Conservation (phyloP, 2,329 filamentous ascomycete species). For the Monilinia vaccinii-corymbosi region DNA sequence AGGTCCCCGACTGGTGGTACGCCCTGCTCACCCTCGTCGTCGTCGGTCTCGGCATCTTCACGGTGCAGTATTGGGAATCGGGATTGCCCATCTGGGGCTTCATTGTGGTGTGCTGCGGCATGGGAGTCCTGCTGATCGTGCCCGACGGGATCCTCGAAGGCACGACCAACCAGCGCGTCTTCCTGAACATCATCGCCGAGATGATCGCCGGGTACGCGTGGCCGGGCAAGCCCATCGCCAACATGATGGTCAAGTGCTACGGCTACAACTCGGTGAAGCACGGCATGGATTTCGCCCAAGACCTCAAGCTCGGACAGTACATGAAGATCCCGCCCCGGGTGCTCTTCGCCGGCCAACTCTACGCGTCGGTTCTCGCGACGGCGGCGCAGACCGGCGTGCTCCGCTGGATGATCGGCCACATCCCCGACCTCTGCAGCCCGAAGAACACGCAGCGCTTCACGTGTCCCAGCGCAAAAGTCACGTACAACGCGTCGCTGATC, state of each 20-base stretch:
- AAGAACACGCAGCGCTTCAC: slow-evolving; percentile 38
- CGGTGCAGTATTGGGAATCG: slow-evolving; percentile 10
- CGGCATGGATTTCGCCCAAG: slow-evolving; percentile 37
- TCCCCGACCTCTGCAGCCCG: slow-evolving; percentile 34
- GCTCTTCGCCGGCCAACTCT: slow-evolving; percentile 39
- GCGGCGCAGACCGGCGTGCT: slow-evolving; percentile 35
- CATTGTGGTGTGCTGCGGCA: slow-evolving; percentile 21
- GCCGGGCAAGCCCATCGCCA: slow-evolving; percentile 53
- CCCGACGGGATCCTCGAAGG: slow-evolving; percentile 34
- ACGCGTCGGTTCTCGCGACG: slow-evolving; percentile 39
- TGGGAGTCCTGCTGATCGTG: slow-evolving; percentile 25
- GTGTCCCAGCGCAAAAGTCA: slow-evolving; percentile 39
- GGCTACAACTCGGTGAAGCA: slow-evolving; percentile 44
- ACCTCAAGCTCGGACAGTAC: slow-evolving; percentile 44
- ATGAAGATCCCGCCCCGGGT: slow-evolving; percentile 40
- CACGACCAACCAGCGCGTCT: slow-evolving; percentile 40
- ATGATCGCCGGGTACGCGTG: slow-evolving; percentile 52
- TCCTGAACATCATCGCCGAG: slow-evolving; percentile 61
- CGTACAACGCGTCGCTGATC: slow-evolving; percentile 47
- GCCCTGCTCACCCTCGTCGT: slow-evolving; percentile 36
- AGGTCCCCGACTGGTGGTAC: slow-evolving; percentile 47
- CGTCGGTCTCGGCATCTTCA: slow-evolving; percentile 32
- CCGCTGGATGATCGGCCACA: slow-evolving; percentile 33
- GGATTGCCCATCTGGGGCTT: slow-evolving; percentile 37
- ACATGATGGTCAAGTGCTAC: slow-evolving; percentile 41